Evolutionary conservation across 2,329 filamentous ascomycete genomes (phyloP), one percentile per base, ranked within the genome.

Genomic region (Colletotrichum acutatum): DNA sequence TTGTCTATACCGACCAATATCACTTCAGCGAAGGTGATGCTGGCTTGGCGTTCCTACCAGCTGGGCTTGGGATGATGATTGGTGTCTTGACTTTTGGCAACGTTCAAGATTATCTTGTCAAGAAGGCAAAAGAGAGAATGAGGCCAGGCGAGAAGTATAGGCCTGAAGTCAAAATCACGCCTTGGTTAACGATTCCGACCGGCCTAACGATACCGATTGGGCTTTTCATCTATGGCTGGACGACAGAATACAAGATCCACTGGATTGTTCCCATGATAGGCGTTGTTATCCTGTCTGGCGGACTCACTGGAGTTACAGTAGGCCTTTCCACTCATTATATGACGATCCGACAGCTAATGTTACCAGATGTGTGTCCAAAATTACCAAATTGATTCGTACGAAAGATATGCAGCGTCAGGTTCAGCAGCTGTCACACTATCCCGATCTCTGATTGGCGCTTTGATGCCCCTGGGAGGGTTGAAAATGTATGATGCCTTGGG

Each of bases 181-280:
- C 57, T 0, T 60, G 57, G 57, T n/a, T 60, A 3, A 65, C 72
- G 26, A 58, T 74, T 19, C 71, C 78, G 2, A 88, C 87, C 0
- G 86, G 86, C 0, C 58, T 90, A 0, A 72, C 91, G 2, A 78
- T 75, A 0, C 79, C 79, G 0, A 42, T 78, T 1, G 75, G 78
- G 1, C 52, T 79, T 0, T 69, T 79, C 34, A 72, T 77, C 54
- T 78, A 78, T 34, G 78, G 76, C 0, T 79, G 78, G 78, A 74
- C 76, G 28, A 84, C 86, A 0, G 79, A 91, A 46, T 86, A 87
- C 30, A 76, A 84, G 16, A 83, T 88, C 1, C 89, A 90, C 66
- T 91, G 88, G 88, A 88, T 91, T 32, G 87, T 83, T 0, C 88
- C 89, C 1, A 89, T 90, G 46, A 83, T 89, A 5, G 85, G 84